These are phyloP conservation scores for Colletotrichum euphorbiae DNA, from an alignment of 2,329 filamentous ascomycete species.

Conservation along the genomic window DNA sequence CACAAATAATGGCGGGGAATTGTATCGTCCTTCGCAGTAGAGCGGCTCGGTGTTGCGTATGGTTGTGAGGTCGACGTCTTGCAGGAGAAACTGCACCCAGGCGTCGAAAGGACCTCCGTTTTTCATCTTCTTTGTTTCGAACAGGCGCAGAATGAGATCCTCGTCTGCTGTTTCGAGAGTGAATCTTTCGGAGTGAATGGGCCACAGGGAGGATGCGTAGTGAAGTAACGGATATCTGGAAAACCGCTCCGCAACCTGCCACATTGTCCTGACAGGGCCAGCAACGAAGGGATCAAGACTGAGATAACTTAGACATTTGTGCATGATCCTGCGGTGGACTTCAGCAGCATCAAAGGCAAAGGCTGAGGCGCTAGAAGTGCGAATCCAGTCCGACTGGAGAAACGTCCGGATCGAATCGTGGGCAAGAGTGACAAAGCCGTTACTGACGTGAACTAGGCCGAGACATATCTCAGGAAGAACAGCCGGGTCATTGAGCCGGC, in stretches of 20 bases:
- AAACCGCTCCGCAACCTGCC: slow-evolving; percentile 17
- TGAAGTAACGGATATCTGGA: slow-evolving; percentile 37
- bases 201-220: slow-evolving; percentile 42
- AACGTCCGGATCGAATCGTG: slow-evolving; percentile 44
- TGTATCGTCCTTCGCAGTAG: slow-evolving; percentile 44
- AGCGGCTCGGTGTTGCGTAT: slow-evolving; percentile 41
- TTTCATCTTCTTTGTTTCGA: slow-evolving; percentile 39
- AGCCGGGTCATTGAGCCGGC: slow-evolving; percentile 40
- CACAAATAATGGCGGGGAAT: slow-evolving; percentile 42
- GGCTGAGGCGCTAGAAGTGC: slow-evolving; percentile 38
- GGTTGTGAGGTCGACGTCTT: slow-evolving; percentile 10
- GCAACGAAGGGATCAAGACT: slow-evolving; percentile 38
- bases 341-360: slow-evolving; percentile 39
- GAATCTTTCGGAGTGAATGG: slow-evolving; percentile 42
- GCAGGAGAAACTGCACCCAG: slow-evolving; percentile 43
- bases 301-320: slow-evolving; percentile 44
- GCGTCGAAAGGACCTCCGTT: slow-evolving; percentile 42
- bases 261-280: slow-evolving; percentile 30
- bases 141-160: slow-evolving; percentile 41
- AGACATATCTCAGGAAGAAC: slow-evolving; percentile 42
- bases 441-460: slow-evolving; percentile 37
- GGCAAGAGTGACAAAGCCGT: slow-evolving; percentile 41
- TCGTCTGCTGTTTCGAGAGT: slow-evolving; percentile 29
- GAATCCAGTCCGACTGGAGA: slow-evolving; percentile 42
- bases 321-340: slow-evolving; percentile 41